phyloP scores from a whole-genome alignment of 2,329 filamentous ascomycete species.

The Hypomyces perniciosus region DNA sequence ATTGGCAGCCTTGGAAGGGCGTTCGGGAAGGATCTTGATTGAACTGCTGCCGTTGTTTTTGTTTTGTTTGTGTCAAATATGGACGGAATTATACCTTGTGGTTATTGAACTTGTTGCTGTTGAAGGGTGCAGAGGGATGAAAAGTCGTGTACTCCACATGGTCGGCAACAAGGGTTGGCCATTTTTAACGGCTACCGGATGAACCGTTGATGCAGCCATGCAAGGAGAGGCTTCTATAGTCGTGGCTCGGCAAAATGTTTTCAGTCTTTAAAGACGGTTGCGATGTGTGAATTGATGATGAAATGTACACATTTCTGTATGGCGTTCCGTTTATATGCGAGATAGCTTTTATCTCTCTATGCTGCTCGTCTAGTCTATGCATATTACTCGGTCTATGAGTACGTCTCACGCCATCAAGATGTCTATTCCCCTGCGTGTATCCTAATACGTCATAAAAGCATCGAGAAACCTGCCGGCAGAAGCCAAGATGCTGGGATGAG shows the following conservation, averaged over 20 bases:
- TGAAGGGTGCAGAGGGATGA: background rate
- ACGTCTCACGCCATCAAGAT: no score
- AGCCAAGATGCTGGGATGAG: background rate
- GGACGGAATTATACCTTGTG: slow-evolving; percentile 10
- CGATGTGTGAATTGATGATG: background rate
- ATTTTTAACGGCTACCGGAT: background rate
- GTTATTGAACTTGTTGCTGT: background rate
- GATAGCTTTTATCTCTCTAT: background rate
- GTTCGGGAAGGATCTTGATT: slow-evolving; percentile 12
- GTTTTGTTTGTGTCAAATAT: slow-evolving; percentile 4
- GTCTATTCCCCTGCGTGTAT: no score
- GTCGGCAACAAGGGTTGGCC: background rate
- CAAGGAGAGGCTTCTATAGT: no score
- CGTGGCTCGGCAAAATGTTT: background rate
- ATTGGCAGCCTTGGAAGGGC: slow-evolving; percentile 16
- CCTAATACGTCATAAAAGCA: no score
- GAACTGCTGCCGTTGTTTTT: slow-evolving; percentile 2
- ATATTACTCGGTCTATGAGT: no score
- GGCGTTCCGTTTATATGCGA: background rate
- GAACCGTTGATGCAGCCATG: background rate
- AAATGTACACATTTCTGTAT: background rate
- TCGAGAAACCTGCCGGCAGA: no score
- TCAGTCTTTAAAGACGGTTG: background rate
- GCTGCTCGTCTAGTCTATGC: no score
- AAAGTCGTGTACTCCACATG: background rate